A percentile compares a stretch with the other conserved stretches of the same genome.
Evolutionary conservation across 352 stramenopile species (phyloP).

Genomic region (Blastocystis sp.): DNA sequence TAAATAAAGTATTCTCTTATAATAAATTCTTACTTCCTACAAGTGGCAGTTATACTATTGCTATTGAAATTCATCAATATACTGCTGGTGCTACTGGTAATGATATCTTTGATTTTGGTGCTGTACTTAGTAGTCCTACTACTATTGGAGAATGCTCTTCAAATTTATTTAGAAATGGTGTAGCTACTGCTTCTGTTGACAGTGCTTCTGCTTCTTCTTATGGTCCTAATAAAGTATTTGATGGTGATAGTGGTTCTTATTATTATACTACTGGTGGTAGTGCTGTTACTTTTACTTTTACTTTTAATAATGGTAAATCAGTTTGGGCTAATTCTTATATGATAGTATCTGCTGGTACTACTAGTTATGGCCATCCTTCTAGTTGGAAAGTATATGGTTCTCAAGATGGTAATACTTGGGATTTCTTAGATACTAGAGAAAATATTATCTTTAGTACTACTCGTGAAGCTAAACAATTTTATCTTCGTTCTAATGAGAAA

Average conservation of each 20-base stretch:
- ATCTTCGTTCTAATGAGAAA: too few relatives aligned
- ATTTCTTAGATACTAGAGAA: background rate
- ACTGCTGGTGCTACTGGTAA: background rate
- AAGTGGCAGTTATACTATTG: too few relatives aligned
- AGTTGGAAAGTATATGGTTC: background rate
- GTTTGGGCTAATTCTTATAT: constrained; percentile 9
- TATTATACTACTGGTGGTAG: too few relatives aligned
- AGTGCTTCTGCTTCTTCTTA: too few relatives aligned
- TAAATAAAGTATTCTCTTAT: too few relatives aligned
- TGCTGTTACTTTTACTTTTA: background rate
- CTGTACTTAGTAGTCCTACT: too few relatives aligned
- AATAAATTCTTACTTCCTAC: too few relatives aligned
- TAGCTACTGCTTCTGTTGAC: too few relatives aligned
- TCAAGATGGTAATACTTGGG: background rate
- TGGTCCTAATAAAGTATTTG: constrained; percentile 1
- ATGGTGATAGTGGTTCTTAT: constrained; percentile 2
- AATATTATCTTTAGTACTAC: too few relatives aligned
- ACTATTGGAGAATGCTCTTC: too few relatives aligned
- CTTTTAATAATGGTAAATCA: constrained; percentile 2
- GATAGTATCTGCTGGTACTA: background rate
- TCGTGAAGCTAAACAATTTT: too few relatives aligned
- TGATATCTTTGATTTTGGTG: constrained; percentile 8
- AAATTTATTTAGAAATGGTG: too few relatives aligned
- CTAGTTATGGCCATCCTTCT: background rate
- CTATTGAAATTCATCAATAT: constrained; percentile 13